Percentiles rank a stretch among this genome's conserved stretches.
phyloP scores from a whole-genome alignment of 495 filamentous ascomycete genomes.

The Thermochaetoides thermophila region DNA sequence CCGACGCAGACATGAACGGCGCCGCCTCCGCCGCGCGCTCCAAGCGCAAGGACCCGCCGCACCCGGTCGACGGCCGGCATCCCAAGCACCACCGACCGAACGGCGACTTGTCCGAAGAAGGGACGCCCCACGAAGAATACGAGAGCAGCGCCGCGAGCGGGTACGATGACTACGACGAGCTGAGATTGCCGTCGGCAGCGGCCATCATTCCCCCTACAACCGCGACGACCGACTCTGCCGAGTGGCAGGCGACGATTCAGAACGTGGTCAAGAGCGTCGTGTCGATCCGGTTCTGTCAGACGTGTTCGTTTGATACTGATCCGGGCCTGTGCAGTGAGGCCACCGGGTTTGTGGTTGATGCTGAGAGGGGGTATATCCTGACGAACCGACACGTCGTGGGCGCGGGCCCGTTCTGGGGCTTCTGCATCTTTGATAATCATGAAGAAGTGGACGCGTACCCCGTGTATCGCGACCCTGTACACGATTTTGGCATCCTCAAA shows the following conservation, averaged over 20 bases:
- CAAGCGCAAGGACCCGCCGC: conserved; percentile 36
- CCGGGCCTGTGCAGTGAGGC: conserved; percentile 85
- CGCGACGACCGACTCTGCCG: conserved; percentile 65
- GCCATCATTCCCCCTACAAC: no score
- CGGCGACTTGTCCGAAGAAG: conserved; percentile 26
- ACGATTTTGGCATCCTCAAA: conserved; percentile 93
- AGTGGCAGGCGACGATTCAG: conserved; percentile 96
- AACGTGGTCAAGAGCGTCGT: conserved; percentile 84
- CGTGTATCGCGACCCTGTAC: conserved; percentile 96
- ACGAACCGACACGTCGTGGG: conserved; percentile 93
- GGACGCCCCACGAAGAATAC: conserved; percentile 19
- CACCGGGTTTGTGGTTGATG: conserved; percentile 95
- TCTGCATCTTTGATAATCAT: conserved; percentile 96
- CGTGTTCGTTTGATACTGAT: conserved; percentile 95
- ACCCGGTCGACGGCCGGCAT: conserved; percentile 26
- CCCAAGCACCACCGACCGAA: conserved; percentile 37
- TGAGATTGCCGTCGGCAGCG: conserved; percentile 17
- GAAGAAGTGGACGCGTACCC: conserved; percentile 93
- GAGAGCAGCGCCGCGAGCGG: no score
- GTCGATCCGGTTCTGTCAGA: conserved; percentile 97
- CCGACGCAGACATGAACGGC: conserved; percentile 5
- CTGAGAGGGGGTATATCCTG: conserved; percentile 74
- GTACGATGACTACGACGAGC: conserved; percentile 24
- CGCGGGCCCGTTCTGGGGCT: conserved; percentile 92
- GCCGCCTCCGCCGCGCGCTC: conserved; percentile 20